Percentiles rank a stretch among this genome's conserved stretches.
Evolutionary conservation across 2,329 filamentous ascomycete genomes (phyloP).

Genomic region (Exserohilum turcica): DNA sequence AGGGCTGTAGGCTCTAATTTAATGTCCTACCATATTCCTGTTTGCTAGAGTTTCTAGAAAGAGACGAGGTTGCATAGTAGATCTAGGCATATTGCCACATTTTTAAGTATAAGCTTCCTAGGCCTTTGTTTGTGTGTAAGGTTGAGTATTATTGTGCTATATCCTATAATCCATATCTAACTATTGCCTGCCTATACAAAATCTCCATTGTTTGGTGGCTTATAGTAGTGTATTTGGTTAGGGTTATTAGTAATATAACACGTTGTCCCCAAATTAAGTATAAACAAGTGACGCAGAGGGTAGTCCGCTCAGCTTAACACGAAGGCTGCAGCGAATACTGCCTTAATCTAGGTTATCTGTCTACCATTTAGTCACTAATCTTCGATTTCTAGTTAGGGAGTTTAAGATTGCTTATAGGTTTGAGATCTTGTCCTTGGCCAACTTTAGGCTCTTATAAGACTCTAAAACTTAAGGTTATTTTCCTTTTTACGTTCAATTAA

Average conservation of each 20-base stretch:
- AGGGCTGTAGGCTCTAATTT: background rate
- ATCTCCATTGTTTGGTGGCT: background rate
- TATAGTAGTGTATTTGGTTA: background rate
- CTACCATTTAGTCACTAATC: background rate
- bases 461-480: too few relatives aligned
- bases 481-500: too few relatives aligned
- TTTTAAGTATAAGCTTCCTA: too few relatives aligned
- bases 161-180: background rate
- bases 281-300: background rate
- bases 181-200: background rate
- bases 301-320: too few relatives aligned
- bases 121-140: too few relatives aligned
- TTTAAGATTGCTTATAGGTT: background rate
- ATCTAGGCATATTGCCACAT: background rate
- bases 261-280: background rate
- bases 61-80: background rate
- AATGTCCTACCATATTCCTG: background rate
- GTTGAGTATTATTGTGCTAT: too few relatives aligned
- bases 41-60: background rate
- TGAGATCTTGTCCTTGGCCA: too few relatives aligned
- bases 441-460: too few relatives aligned
- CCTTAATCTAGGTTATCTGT: background rate
- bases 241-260: background rate
- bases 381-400: background rate
- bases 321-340: background rate